phyloP scores from a whole-genome alignment of 2,329 filamentous ascomycete genomes.

The Bipolaris zeicola region DNA sequence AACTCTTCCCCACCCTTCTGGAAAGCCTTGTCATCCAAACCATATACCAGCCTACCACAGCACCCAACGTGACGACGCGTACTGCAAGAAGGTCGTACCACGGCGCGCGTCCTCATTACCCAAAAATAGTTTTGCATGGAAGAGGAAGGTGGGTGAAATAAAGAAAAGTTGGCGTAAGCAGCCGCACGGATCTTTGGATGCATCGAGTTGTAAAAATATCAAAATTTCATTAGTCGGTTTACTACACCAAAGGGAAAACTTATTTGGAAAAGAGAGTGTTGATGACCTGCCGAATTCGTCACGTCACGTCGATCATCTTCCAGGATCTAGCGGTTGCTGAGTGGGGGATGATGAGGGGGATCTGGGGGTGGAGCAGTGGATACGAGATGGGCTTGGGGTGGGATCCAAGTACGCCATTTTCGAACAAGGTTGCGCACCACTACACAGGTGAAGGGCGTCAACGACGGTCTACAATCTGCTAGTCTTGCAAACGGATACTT shows the following conservation, averaged over 20 bases:
- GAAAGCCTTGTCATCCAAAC: too few species aligned
- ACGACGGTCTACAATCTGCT: background rate
- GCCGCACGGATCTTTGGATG: background rate
- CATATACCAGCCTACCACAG: background rate
- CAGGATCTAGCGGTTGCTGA: too few species aligned
- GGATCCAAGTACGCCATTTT: background rate
- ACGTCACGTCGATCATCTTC: too few species aligned
- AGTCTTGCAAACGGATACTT: background rate
- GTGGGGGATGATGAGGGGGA: background rate
- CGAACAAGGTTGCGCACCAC: background rate
- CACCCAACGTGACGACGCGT: too few species aligned
- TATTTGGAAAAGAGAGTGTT: background rate
- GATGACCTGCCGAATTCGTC: too few species aligned
- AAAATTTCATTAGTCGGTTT: background rate
- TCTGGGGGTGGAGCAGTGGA: background rate
- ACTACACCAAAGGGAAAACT: background rate
- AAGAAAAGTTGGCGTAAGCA: background rate
- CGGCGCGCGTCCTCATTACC: too few species aligned
- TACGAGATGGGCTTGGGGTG: background rate
- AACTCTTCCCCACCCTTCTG: too few species aligned
- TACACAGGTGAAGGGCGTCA: background rate
- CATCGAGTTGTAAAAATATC: background rate
- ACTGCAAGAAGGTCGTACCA: too few species aligned
- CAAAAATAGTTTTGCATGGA: too few species aligned
- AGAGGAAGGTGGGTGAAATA: background rate